Evolutionary conservation across 1,284 basidiomycete species (phyloP).

Genomic region (Chalciporus sp.): DNA sequence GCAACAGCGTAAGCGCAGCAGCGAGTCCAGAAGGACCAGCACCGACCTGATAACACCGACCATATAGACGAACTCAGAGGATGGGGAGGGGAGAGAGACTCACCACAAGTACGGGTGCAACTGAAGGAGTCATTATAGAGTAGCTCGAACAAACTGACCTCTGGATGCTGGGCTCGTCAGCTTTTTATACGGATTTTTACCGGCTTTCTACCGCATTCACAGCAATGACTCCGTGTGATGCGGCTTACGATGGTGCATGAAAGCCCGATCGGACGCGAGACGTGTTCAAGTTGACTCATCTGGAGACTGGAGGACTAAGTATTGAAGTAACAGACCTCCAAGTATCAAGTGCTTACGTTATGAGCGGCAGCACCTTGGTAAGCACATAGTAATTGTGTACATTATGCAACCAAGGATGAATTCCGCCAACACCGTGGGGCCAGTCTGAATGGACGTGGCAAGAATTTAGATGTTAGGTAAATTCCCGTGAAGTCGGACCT

Average conservation of each 20-base stretch:
- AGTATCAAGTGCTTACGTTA: background rate
- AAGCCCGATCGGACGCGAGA: background rate
- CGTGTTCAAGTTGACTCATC: background rate
- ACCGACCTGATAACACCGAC: constrained; percentile 39
- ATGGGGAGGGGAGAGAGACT: background rate
- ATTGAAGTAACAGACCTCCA: too few species aligned
- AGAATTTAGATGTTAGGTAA: too few species aligned
- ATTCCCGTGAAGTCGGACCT: too few species aligned
- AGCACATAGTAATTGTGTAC: too few species aligned
- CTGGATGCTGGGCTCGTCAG: background rate
- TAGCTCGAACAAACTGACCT: background rate
- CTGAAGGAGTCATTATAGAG: constrained; percentile 14
- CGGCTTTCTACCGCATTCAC: background rate
- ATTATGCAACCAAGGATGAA: too few species aligned
- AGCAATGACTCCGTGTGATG: background rate
- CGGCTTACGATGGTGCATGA: background rate
- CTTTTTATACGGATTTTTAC: background rate
- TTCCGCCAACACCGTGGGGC: too few species aligned
- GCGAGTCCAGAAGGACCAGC: constrained; percentile 53
- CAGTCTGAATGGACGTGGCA: too few species aligned
- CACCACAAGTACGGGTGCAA: constrained; percentile 25
- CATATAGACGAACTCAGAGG: background rate
- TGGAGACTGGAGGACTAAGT: too few species aligned
- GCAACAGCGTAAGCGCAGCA: constrained; percentile 46
- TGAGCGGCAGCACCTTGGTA: background rate